phyloP scores from a whole-genome alignment of 2,329 filamentous ascomycete genomes.

The Colletotrichum tofieldiae region DNA sequence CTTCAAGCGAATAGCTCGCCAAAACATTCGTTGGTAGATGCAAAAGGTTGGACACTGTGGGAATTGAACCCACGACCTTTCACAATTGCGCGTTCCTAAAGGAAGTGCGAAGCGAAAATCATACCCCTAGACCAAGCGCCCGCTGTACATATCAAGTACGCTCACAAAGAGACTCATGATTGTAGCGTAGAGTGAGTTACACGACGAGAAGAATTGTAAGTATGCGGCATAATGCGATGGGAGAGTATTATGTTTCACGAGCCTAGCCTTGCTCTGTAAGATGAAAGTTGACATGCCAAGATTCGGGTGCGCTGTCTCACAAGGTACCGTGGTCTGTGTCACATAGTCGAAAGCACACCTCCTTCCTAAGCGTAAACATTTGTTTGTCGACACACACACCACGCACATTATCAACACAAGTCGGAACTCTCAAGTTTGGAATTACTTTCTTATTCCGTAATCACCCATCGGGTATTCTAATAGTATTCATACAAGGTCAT shows the following conservation, averaged over 20 bases:
- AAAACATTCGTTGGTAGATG: accelerated
- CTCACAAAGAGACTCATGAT: accelerated
- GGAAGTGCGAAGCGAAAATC: slow-evolving; percentile 40
- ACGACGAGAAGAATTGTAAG: too few relatives aligned
- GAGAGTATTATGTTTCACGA: too few relatives aligned
- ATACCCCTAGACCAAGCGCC: slow-evolving; percentile 44
- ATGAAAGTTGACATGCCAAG: background rate
- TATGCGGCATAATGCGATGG: too few relatives aligned
- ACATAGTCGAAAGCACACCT: background rate
- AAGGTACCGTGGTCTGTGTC: too few relatives aligned
- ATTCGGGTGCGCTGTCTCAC: background rate
- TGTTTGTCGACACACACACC: too few relatives aligned
- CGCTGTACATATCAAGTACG: too few relatives aligned
- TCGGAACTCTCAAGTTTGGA: background rate
- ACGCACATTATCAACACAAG: background rate
- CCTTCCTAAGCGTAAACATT: too few relatives aligned
- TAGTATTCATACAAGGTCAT: slow-evolving; percentile 32
- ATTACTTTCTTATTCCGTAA: slow-evolving; percentile 3
- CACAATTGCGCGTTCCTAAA: background rate
- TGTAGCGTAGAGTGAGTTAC: too few relatives aligned
- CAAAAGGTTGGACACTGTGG: slow-evolving; percentile 34
- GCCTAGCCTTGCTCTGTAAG: background rate
- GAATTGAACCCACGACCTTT: slow-evolving; percentile 44
- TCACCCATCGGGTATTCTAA: slow-evolving; percentile 3
- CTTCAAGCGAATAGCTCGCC: too few relatives aligned